A percentile compares a stretch with the other conserved stretches of the same genome.
Evolutionary conservation across 352 stramenopile genomes (phyloP).

Genomic region (Ophiocytium majus): DNA sequence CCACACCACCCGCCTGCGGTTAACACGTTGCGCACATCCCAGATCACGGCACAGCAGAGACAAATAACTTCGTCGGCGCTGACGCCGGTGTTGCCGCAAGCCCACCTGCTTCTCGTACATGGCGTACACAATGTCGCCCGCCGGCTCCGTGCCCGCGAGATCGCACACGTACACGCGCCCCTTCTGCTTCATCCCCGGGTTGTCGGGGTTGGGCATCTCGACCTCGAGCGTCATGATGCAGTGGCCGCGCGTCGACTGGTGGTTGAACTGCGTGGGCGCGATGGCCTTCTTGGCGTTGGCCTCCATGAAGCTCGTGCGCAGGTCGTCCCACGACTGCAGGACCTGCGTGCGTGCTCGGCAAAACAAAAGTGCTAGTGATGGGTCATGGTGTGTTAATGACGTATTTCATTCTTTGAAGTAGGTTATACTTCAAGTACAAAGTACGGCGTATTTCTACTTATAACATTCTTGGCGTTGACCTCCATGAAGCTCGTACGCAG

Average conservation of each 20-base stretch:
- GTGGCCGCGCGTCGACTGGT: slow-evolving; percentile 85
- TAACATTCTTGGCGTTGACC: slow-evolving; percentile 78
- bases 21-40: too few species aligned
- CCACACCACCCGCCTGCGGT: too few species aligned
- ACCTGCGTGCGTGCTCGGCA: slow-evolving; percentile 53
- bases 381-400: too few species aligned
- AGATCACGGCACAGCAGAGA: too few species aligned
- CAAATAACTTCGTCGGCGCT: too few species aligned
- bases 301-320: slow-evolving; percentile 79
- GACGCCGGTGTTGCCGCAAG: too few species aligned
- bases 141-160: slow-evolving; percentile 83
- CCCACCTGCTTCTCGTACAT: slow-evolving; percentile 83
- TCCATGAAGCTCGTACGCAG: slow-evolving; percentile 80
- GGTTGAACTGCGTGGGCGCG: slow-evolving; percentile 81
- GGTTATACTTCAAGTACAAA: too few species aligned
- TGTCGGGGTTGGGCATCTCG: slow-evolving; percentile 79
- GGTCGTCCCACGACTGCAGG: slow-evolving; percentile 87
- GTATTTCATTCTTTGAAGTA: too few species aligned
- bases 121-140: slow-evolving; percentile 86
- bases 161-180: slow-evolving; percentile 88
- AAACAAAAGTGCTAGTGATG: too few species aligned
- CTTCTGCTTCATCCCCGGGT: slow-evolving; percentile 65
- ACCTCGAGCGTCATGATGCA: slow-evolving; percentile 92
- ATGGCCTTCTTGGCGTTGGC: slow-evolving; percentile 79
- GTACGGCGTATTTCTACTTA: too few species aligned